Conservation (phyloP, 169 alveolate genomes). For the Cryptosporidium parvum region DNA sequence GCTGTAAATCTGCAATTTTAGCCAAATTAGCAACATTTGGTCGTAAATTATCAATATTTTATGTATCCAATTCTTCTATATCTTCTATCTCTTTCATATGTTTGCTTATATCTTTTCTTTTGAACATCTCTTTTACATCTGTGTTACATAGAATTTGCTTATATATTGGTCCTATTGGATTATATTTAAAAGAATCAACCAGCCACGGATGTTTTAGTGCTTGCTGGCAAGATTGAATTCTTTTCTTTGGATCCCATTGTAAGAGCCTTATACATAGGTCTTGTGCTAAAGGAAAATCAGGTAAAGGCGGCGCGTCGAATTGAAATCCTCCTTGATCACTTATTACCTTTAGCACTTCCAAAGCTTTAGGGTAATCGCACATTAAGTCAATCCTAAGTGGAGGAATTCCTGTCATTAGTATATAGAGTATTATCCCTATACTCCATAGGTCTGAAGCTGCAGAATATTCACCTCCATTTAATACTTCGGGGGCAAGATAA, state of each 20-base stretch:
- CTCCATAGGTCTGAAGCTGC: conserved; percentile 91
- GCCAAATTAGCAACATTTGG: conserved; percentile 45
- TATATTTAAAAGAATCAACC: conserved; percentile 73
- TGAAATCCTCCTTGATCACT: conserved; percentile 86
- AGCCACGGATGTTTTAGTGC: conserved; percentile 93
- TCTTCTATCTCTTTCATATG: conserved; percentile 11
- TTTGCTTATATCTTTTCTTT: background rate
- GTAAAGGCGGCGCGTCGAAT: conserved; percentile 88
- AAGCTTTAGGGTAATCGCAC: conserved; percentile 87
- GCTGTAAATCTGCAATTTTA: conserved; percentile 24
- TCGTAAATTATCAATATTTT: background rate
- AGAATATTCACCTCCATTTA: conserved; percentile 87
- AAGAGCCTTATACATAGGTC: conserved; percentile 88
- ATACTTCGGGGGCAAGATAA: conserved; percentile 84
- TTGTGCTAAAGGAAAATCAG: conserved; percentile 89
- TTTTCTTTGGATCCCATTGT: conserved; percentile 85
- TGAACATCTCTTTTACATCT: background rate
- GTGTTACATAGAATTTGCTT: conserved; percentile 1
- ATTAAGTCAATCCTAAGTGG: conserved; percentile 91
- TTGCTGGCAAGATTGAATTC: conserved; percentile 84
- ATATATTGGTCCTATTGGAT: conserved; percentile 73
- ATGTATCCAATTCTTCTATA: conserved; percentile 10
- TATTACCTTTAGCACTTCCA: conserved; percentile 82
- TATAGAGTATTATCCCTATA: conserved; percentile 90
- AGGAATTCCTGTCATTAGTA: conserved; percentile 91